Evolutionary conservation across 495 filamentous ascomycete species (phyloP).

Genomic region (Cercophora scortea): DNA sequence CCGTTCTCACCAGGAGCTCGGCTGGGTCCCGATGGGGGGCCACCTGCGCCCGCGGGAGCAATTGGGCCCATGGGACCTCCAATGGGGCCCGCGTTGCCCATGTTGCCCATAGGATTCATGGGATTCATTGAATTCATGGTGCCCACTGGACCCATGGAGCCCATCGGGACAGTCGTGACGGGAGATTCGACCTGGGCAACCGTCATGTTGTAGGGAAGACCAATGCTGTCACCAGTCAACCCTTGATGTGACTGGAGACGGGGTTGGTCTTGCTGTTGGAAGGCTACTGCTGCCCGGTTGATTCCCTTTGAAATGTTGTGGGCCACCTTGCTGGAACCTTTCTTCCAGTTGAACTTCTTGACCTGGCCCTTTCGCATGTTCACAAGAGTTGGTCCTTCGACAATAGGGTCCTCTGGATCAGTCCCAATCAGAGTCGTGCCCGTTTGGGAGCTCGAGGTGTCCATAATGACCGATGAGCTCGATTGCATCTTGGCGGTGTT

Average conservation of each 20-base stretch:
- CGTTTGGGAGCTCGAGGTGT: conserved; percentile 27
- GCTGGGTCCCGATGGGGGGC: conserved; percentile 8
- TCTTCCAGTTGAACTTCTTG: conserved; percentile 98
- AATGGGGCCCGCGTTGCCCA: too few species aligned
- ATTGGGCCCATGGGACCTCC: neutral
- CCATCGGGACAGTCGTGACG: conserved; percentile 6
- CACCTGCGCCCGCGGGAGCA: neutral
- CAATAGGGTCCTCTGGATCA: conserved; percentile 58
- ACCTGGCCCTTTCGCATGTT: conserved; percentile 86
- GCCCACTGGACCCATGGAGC: neutral
- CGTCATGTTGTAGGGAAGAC: conserved; percentile 55
- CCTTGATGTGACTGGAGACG: conserved; percentile 43
- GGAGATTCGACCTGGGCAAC: conserved; percentile 41
- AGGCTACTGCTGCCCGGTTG: conserved; percentile 65
- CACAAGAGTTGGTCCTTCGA: conserved; percentile 80
- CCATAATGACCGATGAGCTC: conserved; percentile 53
- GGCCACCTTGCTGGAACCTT: conserved; percentile 82
- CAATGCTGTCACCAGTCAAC: conserved; percentile 47
- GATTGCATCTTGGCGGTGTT: conserved; percentile 66
- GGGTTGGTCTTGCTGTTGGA: conserved; percentile 35
- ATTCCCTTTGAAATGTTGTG: conserved; percentile 92
- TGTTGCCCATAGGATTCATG: too few species aligned
- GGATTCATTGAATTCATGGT: too few species aligned
- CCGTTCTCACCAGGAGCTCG: conserved; percentile 39
- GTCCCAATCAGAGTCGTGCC: conserved; percentile 47